Base-by-base conservation (phyloP, 2,329 filamentous ascomycete genomes). In the Polychaeton citri region DNA sequence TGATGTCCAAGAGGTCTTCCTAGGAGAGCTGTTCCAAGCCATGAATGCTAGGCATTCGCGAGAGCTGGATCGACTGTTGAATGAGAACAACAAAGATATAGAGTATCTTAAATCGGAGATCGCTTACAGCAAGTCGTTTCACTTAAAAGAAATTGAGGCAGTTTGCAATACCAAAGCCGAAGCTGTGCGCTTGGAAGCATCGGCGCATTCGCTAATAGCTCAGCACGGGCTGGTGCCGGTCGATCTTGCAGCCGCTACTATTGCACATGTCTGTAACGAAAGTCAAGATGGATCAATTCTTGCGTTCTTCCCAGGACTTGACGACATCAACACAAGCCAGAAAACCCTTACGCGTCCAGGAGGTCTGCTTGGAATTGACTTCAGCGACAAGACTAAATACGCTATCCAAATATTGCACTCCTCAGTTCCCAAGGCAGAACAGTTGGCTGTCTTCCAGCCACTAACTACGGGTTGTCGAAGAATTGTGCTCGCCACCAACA, bases 401-500 rank as follows among this genome's bases (percentile, higher is more conserved):
- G 57, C 56, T 43, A 55, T 71, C 28, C 54, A 60, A 40, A 52
- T 61, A 21, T 55, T 72, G 8, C 68, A 72, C 48, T 67, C 68
- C 2, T 55, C 52, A 5, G 51, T 69, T 6, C 56, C 59, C 1
- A 43, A 43, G 10, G 57, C 61, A 9, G 58, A 61, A 19, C 65
- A 69, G 38, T 48, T 45, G 3, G 55, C 61, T 3, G 44, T 70
- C 10, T 63, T 68, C 38, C 47, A 59, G 3, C 47, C 53, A 2
- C 43, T 62, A 2, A 57, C 62, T 3, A 34, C 41, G 15, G 63
- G 61, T 12, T 59, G 58, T 32, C 59, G 68, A 30, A 65, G 66
- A 41, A 59, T 71, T 20, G 64, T 71, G 21, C 50, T 71, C 6
- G 57, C 65, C 3, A 71, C 66, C 1, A 66, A 68, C 37, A 65